A percentile compares a stretch with the other conserved stretches of the same genome.
Conservation (phyloP, 805 yeast genomes). For the Saccharomyces cerevisiae region DNA sequence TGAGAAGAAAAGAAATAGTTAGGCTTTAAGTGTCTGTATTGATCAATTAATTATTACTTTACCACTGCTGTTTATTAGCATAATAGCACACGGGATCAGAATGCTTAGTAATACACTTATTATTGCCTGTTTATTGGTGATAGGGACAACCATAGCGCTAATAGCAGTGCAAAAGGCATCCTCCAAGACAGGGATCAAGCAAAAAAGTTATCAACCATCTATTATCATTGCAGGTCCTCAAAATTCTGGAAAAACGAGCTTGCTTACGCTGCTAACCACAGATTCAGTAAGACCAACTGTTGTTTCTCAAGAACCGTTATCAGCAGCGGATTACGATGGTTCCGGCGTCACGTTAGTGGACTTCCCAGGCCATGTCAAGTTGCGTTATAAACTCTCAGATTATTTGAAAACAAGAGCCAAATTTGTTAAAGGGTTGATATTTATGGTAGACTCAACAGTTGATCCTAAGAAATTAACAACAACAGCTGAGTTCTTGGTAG, state of each 20-base stretch:
- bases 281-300: constrained; percentile 34
- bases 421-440: constrained; percentile 59
- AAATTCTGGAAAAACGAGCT: constrained; percentile 55
- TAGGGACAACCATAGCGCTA: constrained; percentile 11
- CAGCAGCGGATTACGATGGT: constrained; percentile 27
- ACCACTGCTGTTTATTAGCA: background rate
- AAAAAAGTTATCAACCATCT: constrained; percentile 36
- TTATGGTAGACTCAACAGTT: constrained; percentile 67
- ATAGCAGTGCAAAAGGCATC: background rate
- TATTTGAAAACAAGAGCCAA: constrained; percentile 36
- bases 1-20: background rate
- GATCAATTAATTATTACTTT: background rate
- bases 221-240: constrained; percentile 59
- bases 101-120: constrained; percentile 13
- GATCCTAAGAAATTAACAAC: constrained; percentile 40
- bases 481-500: constrained; percentile 52
- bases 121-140: constrained; percentile 11
- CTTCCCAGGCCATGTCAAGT: constrained; percentile 82
- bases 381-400: constrained; percentile 47
- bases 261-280: constrained; percentile 22
- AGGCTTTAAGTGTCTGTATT: background rate
- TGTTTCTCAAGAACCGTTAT: constrained; percentile 44
- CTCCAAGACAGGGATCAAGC: background rate
- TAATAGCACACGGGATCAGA: background rate
- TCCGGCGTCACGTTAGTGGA: constrained; percentile 53